Evolutionary conservation across 176 grass and related monocot species (phyloP), one percentile per base, ranked within the genome.

Genomic region (Hordeum vulgare): DNA sequence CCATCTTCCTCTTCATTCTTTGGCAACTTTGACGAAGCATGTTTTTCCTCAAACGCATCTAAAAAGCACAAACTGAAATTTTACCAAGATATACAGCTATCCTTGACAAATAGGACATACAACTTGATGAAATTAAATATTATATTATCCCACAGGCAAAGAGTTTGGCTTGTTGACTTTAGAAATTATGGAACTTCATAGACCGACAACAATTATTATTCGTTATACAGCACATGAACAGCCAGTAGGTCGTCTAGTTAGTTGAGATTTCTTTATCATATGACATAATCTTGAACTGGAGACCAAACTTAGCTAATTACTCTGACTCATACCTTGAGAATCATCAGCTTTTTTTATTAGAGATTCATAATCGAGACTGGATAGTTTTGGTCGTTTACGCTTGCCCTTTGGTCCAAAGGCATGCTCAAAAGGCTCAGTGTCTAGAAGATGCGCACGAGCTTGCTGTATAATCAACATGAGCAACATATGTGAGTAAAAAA

Each of bases 1-100:
- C 96, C 96, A 86, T 98, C 93, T 88, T 98, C 92, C 61, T 97
- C 86, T 26, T 91, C 96, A 57, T 90, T 93, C 76, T 54, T 86
- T 29, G 85, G 80, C 76, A 91, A 86, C 14, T 85, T 88, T 39
- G 85, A 86, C 18, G 83, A 84, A 76, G 86, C 70, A 86, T 86
- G 84, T 60, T 95, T 95, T 76, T 95, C 79, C 84, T 95, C 96
- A 63, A 90, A 95, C 27, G 60, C 85, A 90, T 85, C 96, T 98
- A 78, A 13, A 84, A 45, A 78, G 12, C 2, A 87, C 9, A 71
- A 80, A 85, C 21, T 37, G 9, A 12, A 11, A 83, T 35, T 71
- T 34, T 57, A 35, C 29, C 5, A 74, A 63, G 47, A 84, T 20
- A 49, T 37, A 20, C 21, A 60, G 28, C 21, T 80, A 68, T 25